Percentiles rank a stretch among this genome's conserved stretches.
These are phyloP conservation scores for Cairneyella variabilis DNA, from an alignment of 495 filamentous ascomycete genomes.

Conservation along the genomic window DNA sequence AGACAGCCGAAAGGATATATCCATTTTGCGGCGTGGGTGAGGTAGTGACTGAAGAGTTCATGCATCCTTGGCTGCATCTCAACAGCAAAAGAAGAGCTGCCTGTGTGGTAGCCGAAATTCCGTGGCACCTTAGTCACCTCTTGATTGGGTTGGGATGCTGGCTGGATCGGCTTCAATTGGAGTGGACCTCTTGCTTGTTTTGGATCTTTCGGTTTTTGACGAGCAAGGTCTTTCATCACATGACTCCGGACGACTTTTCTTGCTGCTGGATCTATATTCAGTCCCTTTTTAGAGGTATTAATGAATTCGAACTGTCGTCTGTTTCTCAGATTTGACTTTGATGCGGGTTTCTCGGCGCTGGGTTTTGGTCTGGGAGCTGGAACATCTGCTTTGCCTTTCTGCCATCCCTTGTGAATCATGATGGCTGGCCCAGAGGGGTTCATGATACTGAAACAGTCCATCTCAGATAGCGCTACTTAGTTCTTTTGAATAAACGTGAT, in stretches of 20 bases:
- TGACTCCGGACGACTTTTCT: neutral
- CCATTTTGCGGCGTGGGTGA: conserved; percentile 1
- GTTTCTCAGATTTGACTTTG: too few species aligned
- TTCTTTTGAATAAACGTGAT: too few species aligned
- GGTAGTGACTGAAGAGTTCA: conserved; percentile 5
- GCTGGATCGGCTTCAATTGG: too few species aligned
- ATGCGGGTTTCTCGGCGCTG: too few species aligned
- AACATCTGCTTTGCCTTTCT: too few species aligned
- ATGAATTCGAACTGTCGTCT: conserved; percentile 7
- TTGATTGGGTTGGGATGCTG: neutral
- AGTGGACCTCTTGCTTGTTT: too few species aligned
- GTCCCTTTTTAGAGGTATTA: neutral
- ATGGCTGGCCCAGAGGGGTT: neutral
- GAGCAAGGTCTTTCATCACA: conserved; percentile 6
- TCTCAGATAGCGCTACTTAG: too few species aligned
- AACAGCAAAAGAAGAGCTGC: conserved; percentile 5
- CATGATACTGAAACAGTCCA: conserved; percentile 6
- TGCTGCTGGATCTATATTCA: neutral
- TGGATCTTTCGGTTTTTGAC: too few species aligned
- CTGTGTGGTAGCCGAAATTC: conserved; percentile 1
- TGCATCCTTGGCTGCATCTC: conserved; percentile 4
- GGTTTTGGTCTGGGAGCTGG: too few species aligned
- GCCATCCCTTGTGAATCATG: conserved; percentile 15
- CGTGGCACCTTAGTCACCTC: neutral
- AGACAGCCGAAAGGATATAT: conserved; percentile 8